Evolutionary conservation across 1,284 basidiomycete genomes (phyloP), one percentile per base, ranked within the genome.

Genomic region (Apiotrichum domesticum): DNA sequence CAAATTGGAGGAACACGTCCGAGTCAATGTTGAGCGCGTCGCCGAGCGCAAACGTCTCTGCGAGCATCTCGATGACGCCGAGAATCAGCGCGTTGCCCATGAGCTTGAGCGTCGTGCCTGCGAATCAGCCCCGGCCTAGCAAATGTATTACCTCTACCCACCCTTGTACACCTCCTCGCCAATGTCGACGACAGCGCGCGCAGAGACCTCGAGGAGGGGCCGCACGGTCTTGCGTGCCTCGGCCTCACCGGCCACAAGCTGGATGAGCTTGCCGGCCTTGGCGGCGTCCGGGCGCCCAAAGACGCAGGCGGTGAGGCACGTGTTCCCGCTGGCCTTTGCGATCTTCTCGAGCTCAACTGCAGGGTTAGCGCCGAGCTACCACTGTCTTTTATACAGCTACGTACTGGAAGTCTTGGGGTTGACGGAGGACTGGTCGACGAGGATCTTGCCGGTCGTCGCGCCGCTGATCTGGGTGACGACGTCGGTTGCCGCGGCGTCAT

Each of bases 51-150:
- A 70, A 72, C 6, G 65, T 61, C 60, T 75, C 73, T 15, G 62
- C 58, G 40, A 73, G 62, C 8, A 72, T 59, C 63, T 75, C 65
- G 52, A 75, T 68, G 45, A 64, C 63, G n/a, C 66, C 69, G 21
- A 73, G 58, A 39, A 73, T 58, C 32, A 69, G 54, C 35, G 62
- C 65, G 54, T 75, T 75, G 29, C 71, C 73, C 55, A 72, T 64
- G 13, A 71, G 63, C 62, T 73, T 73, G 53, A 73, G 53, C 11
- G 67, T 58, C 6, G 67, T 63, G 32, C 64, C 72, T 70, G 57
- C 10, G 21, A 21, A 21, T 21, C 21, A 21, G 21, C 21, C 21
- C 21, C 21, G 21, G 21, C 21, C 21, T 21, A 21, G 21, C 37
- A 39, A 39, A 39, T 39, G 7, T 39, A 13, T 32, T 13, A n/a